phyloP scores from a whole-genome alignment of 2,329 filamentous ascomycete species.

The Lasiodiplodia sp. region DNA sequence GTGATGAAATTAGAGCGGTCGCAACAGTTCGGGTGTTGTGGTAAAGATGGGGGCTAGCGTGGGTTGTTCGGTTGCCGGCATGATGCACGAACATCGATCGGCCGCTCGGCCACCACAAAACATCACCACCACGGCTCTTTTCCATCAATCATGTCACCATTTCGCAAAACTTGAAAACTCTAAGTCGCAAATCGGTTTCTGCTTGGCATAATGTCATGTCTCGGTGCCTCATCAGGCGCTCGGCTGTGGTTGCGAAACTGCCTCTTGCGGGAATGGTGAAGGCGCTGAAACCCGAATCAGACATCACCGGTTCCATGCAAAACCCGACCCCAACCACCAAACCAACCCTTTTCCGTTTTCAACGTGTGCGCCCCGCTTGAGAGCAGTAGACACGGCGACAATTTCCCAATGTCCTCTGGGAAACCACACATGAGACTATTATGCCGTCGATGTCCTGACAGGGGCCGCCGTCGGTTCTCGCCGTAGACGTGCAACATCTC shows the following conservation, averaged over 20 bases:
- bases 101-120: background rate
- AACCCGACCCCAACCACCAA: slow-evolving; percentile 1
- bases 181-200: background rate
- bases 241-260: slow-evolving; percentile 20
- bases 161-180: background rate
- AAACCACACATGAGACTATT: slow-evolving; percentile 7
- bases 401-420: background rate
- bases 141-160: slow-evolving; percentile 2
- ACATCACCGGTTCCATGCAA: slow-evolving; percentile 8
- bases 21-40: background rate
- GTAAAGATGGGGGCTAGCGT: background rate
- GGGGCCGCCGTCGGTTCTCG: background rate
- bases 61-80: background rate
- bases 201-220: background rate
- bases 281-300: slow-evolving; percentile 8
- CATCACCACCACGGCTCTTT: background rate
- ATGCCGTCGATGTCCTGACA: slow-evolving; percentile 16
- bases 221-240: slow-evolving; percentile 14
- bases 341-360: slow-evolving; percentile 14
- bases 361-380: background rate
- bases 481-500: background rate
- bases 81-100: no score
- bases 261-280: background rate
- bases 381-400: background rate
- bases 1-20: background rate